Percentiles rank a stretch among this genome's conserved stretches.
These are phyloP conservation scores for Fusarium napiforme DNA, from an alignment of 2,329 filamentous ascomycete species.

Conservation along the genomic window DNA sequence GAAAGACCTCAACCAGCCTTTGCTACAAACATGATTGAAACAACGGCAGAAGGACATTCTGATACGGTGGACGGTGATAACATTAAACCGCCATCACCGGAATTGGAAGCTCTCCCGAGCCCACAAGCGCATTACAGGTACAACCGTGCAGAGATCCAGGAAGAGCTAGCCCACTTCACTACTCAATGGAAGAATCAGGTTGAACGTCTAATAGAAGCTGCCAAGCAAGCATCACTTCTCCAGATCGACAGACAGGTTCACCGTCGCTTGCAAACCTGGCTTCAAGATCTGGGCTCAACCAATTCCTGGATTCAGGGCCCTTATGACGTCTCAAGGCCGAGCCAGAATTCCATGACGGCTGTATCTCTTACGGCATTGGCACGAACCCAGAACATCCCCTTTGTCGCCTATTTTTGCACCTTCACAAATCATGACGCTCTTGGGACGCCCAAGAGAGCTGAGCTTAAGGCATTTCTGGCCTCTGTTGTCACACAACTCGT, in stretches of 20 bases:
- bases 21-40: not conserved
- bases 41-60: accelerated
- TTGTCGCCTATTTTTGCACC: not conserved
- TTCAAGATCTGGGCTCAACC: not conserved
- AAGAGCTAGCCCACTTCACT: not conserved
- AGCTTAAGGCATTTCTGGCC: not conserved
- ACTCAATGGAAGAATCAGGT: not conserved
- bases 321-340: not conserved
- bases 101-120: not conserved
- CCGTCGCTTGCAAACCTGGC: not conserved
- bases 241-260: not conserved
- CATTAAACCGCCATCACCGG: accelerated
- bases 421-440: not conserved
- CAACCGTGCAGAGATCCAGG: not conserved
- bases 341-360: not conserved
- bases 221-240: not conserved
- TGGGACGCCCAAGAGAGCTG: too few relatives aligned
- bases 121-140: not conserved
- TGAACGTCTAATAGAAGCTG: not conserved
- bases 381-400: accelerated
- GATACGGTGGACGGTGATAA: accelerated
- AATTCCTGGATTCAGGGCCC: not conserved
- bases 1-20: accelerated
- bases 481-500: not conserved
- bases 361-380: not conserved